Conservation (phyloP, 2,329 filamentous ascomycete species). For the Raffaelea ambrosiae region DNA sequence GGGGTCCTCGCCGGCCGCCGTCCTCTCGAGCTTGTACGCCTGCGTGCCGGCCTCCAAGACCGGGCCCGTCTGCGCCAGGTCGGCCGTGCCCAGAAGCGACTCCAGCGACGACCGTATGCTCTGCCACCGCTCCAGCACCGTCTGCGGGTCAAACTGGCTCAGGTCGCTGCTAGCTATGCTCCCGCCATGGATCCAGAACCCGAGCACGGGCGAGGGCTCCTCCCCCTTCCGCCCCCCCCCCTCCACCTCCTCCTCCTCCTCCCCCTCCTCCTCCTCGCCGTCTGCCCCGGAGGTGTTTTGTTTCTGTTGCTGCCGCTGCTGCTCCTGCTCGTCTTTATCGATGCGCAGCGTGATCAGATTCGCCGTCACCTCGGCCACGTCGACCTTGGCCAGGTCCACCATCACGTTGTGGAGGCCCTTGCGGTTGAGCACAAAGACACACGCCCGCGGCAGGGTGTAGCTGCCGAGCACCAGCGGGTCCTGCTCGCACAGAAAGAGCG, state of each 20-base stretch:
- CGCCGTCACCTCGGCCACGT: constrained; percentile 54
- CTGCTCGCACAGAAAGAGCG: constrained; percentile 76
- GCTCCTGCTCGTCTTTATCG: neutral
- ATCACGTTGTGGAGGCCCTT: constrained; percentile 63
- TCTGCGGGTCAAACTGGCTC: constrained; percentile 12
- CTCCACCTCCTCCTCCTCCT: too few relatives aligned
- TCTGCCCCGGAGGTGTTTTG: neutral
- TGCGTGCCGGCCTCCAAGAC: constrained; percentile 6
- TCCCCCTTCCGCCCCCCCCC: too few relatives aligned
- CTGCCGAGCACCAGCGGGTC: constrained; percentile 29
- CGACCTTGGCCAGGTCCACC: constrained; percentile 52
- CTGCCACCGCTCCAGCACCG: constrained; percentile 34
- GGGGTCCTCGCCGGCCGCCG: constrained; percentile 2
- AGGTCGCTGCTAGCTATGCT: constrained; percentile 1
- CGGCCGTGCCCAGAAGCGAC: constrained; percentile 2
- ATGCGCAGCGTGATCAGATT: constrained; percentile 28
- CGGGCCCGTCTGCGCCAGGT: constrained; percentile 3
- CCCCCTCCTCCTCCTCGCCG: neutral
- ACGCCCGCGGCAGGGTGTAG: constrained; percentile 32
- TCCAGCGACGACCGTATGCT: constrained; percentile 16
- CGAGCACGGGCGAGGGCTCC: constrained; percentile 35
- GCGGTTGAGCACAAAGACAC: constrained; percentile 67
- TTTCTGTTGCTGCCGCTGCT: neutral
- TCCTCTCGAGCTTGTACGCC: constrained; percentile 1
- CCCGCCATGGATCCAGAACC: constrained; percentile 43